Percentiles rank a stretch among this genome's conserved stretches.
phyloP scores from a whole-genome alignment of 225 moss, liverwort and hornwort genomes.

The Sphagnum contortum region DNA sequence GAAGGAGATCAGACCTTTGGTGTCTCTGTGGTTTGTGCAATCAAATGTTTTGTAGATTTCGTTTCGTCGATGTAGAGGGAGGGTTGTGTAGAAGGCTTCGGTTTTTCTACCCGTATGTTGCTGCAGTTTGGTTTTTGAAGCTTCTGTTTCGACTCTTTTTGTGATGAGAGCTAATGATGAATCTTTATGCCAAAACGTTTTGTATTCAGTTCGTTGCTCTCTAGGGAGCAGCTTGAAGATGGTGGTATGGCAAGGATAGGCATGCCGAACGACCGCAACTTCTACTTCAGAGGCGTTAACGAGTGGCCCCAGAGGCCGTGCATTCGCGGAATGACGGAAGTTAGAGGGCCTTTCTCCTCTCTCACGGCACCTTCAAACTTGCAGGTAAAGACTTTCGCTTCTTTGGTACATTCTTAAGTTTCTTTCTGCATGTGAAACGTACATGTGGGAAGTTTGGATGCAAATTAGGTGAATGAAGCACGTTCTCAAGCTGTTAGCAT shows the following conservation, averaged over 20 bases:
- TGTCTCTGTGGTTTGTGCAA: no score
- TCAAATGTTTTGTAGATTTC: no score
- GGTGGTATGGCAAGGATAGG: neutral
- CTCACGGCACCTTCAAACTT: conserved; percentile 42
- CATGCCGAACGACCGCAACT: conserved; percentile 3
- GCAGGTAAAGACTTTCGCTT: conserved; percentile 27
- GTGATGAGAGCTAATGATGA: neutral
- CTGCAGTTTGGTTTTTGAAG: no score
- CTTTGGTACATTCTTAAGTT: neutral
- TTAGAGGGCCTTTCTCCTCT: conserved; percentile 63
- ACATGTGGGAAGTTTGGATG: neutral
- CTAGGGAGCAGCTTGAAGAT: conserved; percentile 13
- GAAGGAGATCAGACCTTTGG: no score
- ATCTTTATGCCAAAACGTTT: conserved; percentile 2
- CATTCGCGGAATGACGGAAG: conserved; percentile 47
- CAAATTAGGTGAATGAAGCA: no score
- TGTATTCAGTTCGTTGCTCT: conserved; percentile 1
- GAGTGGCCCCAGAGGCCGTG: conserved; percentile 31
- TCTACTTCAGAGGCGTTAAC: conserved; percentile 7
- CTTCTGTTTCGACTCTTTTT: no score
- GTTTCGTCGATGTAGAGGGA: no score
- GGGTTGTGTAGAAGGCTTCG: no score
- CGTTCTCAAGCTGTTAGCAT: neutral
- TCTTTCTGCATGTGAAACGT: neutral
- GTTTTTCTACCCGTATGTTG: no score